Evolutionary conservation across 2,329 filamentous ascomycete species (phyloP).

Genomic region (Aspergillus eucalypticola): DNA sequence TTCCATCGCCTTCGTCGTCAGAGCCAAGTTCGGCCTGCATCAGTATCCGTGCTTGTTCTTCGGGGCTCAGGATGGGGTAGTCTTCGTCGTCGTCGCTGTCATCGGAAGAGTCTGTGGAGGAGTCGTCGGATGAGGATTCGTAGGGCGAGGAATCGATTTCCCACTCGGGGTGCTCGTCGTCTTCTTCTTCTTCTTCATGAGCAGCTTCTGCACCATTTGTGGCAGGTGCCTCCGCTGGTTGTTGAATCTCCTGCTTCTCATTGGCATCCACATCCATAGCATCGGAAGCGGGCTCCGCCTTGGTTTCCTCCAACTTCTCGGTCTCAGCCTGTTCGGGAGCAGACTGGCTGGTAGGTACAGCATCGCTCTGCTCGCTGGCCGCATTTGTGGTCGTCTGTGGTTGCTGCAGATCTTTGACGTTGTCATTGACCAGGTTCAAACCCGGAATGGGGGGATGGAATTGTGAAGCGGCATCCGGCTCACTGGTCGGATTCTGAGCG

Average conservation of each 20-base stretch:
- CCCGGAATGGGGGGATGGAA: slow-evolving; percentile 37
- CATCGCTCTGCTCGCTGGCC: neutral
- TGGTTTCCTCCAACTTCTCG: slow-evolving; percentile 1
- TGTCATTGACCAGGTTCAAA: slow-evolving; percentile 35
- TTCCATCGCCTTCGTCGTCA: slow-evolving; percentile 70
- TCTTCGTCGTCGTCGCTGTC: slow-evolving; percentile 56
- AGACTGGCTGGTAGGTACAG: neutral
- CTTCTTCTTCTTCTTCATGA: slow-evolving; percentile 44
- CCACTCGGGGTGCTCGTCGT: slow-evolving; percentile 70
- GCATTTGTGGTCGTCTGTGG: slow-evolving; percentile 4
- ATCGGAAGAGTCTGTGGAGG: slow-evolving; percentile 64
- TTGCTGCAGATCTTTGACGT: slow-evolving; percentile 13
- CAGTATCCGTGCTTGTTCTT: slow-evolving; percentile 79
- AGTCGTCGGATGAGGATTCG: slow-evolving; percentile 62
- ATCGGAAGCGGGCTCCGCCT: slow-evolving; percentile 18
- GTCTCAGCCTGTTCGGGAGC: neutral
- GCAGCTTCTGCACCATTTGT: slow-evolving; percentile 14
- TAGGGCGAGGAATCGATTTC: slow-evolving; percentile 77
- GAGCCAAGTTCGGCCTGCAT: slow-evolving; percentile 81
- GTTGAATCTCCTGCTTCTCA: slow-evolving; percentile 10
- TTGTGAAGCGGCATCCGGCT: slow-evolving; percentile 19
- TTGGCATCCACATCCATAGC: slow-evolving; percentile 31
- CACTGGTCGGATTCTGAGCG: slow-evolving; percentile 12
- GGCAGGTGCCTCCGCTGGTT: slow-evolving; percentile 6
- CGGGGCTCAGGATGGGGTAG: slow-evolving; percentile 73